These are phyloP conservation scores for Saccharomyces hybrid DNA, from an alignment of 1,139 yeast genomes.

Conservation along the genomic window DNA sequence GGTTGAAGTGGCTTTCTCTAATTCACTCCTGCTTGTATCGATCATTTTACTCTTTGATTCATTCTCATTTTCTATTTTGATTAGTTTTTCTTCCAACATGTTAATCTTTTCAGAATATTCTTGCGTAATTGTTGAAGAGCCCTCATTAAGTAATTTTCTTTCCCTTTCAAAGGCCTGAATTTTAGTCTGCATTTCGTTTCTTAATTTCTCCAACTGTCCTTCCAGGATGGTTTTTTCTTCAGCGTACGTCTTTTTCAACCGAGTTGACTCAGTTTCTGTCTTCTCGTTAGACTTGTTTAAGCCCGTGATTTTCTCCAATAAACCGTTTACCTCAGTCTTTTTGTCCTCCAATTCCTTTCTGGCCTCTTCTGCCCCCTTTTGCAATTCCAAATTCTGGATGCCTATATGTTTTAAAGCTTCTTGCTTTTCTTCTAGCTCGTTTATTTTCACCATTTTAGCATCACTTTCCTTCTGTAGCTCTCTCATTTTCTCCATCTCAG, in stretches of 20 bases:
- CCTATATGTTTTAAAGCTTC: constrained; percentile 6
- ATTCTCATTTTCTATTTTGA: constrained; percentile 5
- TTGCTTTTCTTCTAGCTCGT: constrained; percentile 13
- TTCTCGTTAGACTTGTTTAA: neutral
- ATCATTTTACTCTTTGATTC: constrained; percentile 9
- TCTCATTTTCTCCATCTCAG: constrained; percentile 1
- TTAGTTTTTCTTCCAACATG: constrained; percentile 30
- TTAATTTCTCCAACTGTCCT: constrained; percentile 20
- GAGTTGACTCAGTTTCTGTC: neutral
- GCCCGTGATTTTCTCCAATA: neutral
- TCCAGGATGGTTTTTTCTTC: constrained; percentile 2
- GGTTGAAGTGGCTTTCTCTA: constrained; percentile 5
- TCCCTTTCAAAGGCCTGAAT: constrained; percentile 44
- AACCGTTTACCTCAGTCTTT: neutral
- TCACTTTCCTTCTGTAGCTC: neutral
- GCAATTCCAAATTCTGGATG: neutral
- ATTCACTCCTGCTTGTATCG: constrained; percentile 8
- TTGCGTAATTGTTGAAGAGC: constrained; percentile 43
- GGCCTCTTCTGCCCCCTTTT: neutral
- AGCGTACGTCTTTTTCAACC: neutral
- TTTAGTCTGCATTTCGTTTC: constrained; percentile 32
- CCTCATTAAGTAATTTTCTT: constrained; percentile 41
- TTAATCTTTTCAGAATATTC: constrained; percentile 45
- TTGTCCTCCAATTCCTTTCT: neutral
- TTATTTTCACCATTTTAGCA: constrained; percentile 13